Base-by-base conservation (phyloP, 2,329 filamentous ascomycete species). In the Emergomyces pasteurianus region DNA sequence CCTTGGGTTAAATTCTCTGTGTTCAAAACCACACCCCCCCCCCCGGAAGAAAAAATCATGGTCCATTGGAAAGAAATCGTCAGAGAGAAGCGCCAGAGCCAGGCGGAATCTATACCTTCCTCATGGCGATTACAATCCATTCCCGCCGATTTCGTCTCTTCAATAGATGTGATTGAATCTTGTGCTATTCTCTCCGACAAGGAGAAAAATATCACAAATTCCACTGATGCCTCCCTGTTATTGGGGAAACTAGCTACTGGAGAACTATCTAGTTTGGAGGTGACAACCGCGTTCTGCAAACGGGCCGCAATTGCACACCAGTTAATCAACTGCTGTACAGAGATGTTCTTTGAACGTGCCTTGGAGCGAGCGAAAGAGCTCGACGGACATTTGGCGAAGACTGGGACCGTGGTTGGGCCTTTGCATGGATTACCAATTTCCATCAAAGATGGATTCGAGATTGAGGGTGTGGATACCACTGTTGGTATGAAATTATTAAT, bases 401-500 rank as follows among this genome's bases (percentile, higher is more conserved):
- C 59, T 10, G 67, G 67, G 9, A 65, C 66, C 43, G 54, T 63
- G 2, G 42, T 66, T 47, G 68, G 67, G 4, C 68, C 68, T 18
- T 62, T 70, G 55, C 68, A 69, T 54, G 68, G 68, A 38, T 62
- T 70, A 36, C 68, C 67, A 2, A 61, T 70, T 52, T 68, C 66
- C 53, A 50, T 70, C 34, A 69, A 71, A 57, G 70, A 71, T 47
- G 38, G 43, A 6, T 50, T 61, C 31, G 43, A 54, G 3, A 40
- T 61, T 54, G 31, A 61, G 46, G 58, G 42, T n/a, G 40, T 53
- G 16, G 52, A 52, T 26, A 40, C 46, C 23, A 60, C 43, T 31
- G 42, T 56, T 38, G 59, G 52, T 34, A 57, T 26, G 38, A 31
- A 31, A n/a, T 40, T 31, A 21, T 31, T 12, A n/a, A n/a, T 34